Percentiles rank a stretch among this genome's conserved stretches.
phyloP scores from a whole-genome alignment of 495 filamentous ascomycete genomes.

The Hypoxylon fuscum region DNA sequence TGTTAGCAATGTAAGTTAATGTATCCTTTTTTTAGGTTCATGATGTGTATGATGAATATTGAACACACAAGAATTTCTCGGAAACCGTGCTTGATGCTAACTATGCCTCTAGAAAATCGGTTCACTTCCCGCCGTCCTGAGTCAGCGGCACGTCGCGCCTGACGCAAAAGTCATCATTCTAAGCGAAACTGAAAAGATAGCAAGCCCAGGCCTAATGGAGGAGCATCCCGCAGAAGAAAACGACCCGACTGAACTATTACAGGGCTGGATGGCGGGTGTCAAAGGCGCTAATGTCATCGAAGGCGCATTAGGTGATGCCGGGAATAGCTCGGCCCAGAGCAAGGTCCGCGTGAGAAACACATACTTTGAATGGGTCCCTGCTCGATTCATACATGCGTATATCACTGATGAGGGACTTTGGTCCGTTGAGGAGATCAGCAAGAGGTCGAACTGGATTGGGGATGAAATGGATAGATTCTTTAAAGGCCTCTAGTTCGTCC shows the following conservation, averaged over 20 bases:
- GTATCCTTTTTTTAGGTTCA: not conserved
- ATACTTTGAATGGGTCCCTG: constrained; percentile 74
- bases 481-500: constrained; percentile 36
- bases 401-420: constrained; percentile 61
- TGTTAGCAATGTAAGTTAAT: constrained; percentile 62
- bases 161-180: constrained; percentile 60
- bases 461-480: constrained; percentile 46
- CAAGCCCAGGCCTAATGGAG: constrained; percentile 47
- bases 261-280: constrained; percentile 52
- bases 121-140: constrained; percentile 63
- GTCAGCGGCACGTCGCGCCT: constrained; percentile 56
- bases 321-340: not conserved
- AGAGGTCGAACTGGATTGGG: constrained; percentile 41
- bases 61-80: not conserved
- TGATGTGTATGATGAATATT: not conserved
- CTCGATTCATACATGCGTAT: constrained; percentile 62
- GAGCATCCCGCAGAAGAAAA: constrained; percentile 58
- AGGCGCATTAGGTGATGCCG: not conserved
- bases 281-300: constrained; percentile 35
- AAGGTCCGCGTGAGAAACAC: constrained; percentile 59
- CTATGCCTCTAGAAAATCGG: constrained; percentile 63
- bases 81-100: constrained; percentile 8
- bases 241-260: constrained; percentile 55
- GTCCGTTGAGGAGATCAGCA: constrained; percentile 42
- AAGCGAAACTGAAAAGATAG: constrained; percentile 69